phyloP scores from a whole-genome alignment of 345 rosid species.

The Lepidium africanum region DNA sequence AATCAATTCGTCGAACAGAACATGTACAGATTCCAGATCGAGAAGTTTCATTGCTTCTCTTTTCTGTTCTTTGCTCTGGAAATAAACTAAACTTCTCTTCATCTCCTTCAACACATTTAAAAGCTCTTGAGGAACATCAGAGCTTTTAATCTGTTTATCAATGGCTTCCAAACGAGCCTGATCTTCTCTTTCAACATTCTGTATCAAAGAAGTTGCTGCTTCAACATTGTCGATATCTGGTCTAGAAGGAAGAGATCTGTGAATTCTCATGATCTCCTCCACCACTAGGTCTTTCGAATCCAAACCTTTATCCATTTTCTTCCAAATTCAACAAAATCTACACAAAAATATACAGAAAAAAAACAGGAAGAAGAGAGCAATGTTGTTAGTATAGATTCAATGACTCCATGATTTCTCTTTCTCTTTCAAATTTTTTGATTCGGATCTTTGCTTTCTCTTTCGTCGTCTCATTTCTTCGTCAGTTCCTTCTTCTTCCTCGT shows the following conservation, averaged over 20 bases:
- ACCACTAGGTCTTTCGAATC: constrained; percentile 49
- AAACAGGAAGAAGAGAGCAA: background rate
- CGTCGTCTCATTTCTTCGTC: no score
- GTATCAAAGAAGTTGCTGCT: constrained; percentile 57
- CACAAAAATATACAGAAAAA: background rate
- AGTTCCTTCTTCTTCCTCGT: no score
- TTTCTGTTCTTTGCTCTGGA: constrained; percentile 65
- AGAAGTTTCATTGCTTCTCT: constrained; percentile 61
- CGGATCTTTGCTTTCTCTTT: no score
- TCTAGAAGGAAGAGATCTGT: constrained; percentile 67
- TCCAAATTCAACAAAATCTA: no score
- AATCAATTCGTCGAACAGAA: constrained; percentile 64
- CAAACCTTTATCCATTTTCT: constrained; percentile 37
- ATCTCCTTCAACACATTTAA: constrained; percentile 63
- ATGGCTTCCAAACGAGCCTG: constrained; percentile 58
- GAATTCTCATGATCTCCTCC: constrained; percentile 81
- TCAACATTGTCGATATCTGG: constrained; percentile 77
- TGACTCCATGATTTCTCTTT: no score
- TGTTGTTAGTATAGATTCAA: background rate
- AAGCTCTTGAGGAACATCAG: constrained; percentile 66
- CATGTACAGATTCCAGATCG: constrained; percentile 67
- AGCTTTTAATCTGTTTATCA: constrained; percentile 35
- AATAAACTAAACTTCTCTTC: constrained; percentile 49
- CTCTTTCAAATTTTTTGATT: no score
- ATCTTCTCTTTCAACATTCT: constrained; percentile 70